These are phyloP conservation scores for Mucor circinelloides DNA, from an alignment of 371 early-diverging fungal species.

Conservation along the genomic window DNA sequence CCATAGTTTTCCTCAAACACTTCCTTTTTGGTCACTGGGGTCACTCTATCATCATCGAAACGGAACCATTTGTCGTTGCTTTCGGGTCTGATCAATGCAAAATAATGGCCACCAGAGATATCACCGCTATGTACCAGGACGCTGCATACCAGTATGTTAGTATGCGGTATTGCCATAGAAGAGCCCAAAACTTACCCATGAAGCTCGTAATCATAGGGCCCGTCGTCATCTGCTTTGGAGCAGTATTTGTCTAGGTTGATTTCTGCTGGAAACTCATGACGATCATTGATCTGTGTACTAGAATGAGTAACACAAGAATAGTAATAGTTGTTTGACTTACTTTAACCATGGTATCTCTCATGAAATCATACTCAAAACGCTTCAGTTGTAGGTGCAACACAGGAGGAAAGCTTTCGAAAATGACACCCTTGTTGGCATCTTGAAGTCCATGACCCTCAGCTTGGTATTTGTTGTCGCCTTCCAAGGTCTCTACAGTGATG, in stretches of 20 bases:
- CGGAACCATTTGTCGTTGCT: slow-evolving; percentile 87
- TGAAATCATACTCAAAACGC: slow-evolving; percentile 98
- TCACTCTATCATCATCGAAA: slow-evolving; percentile 98
- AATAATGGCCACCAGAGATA: slow-evolving; percentile 96
- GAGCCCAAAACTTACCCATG: slow-evolving; percentile 82
- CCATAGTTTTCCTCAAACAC: slow-evolving; percentile 98
- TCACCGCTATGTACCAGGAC: slow-evolving; percentile 98
- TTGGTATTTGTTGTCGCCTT: slow-evolving; percentile 97
- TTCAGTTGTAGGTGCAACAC: slow-evolving; percentile 98
- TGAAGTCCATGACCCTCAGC: slow-evolving; percentile 97
- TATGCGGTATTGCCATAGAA: background rate
- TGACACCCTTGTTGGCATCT: slow-evolving; percentile 96
- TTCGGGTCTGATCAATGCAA: slow-evolving; percentile 86
- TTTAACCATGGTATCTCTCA: slow-evolving; percentile 91
- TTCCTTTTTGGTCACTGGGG: slow-evolving; percentile 82
- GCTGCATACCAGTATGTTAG: slow-evolving; percentile 32
- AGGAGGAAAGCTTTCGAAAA: slow-evolving; percentile 93
- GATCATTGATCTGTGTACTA: slow-evolving; percentile 84
- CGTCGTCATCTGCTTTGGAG: slow-evolving; percentile 34
- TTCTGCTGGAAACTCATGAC: slow-evolving; percentile 91
- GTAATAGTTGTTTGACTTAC: slow-evolving; percentile 51
- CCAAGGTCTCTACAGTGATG: slow-evolving; percentile 84
- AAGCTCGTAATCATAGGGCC: slow-evolving; percentile 56
- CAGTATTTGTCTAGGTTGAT: slow-evolving; percentile 88
- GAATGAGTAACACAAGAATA: too few species aligned